A percentile compares a stretch with the other conserved stretches of the same genome.
Evolutionary conservation across 2,329 filamentous ascomycete genomes (phyloP).

Genomic region (Shiraia bambusicola): DNA sequence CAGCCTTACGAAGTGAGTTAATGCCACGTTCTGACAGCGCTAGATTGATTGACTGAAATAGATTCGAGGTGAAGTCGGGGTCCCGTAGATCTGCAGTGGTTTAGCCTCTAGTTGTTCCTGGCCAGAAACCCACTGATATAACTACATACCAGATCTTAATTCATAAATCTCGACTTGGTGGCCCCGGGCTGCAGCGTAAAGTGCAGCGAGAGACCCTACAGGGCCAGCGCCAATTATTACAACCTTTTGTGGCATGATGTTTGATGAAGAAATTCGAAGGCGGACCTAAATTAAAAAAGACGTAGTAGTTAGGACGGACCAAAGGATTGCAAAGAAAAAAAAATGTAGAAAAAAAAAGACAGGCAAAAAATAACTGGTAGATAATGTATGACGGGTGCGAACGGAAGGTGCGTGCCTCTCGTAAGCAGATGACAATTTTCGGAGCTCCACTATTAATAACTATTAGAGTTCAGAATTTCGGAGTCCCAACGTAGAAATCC

Average conservation of each 20-base stretch:
- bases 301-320: background rate
- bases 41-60: conserved; percentile 97
- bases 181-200: conserved; percentile 88
- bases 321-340: conserved; percentile 1
- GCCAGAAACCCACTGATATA: no score
- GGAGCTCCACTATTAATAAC: no score
- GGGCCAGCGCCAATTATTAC: conserved; percentile 90
- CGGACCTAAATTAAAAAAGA: no score
- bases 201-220: conserved; percentile 84
- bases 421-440: no score
- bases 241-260: conserved; percentile 60
- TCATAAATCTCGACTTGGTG: conserved; percentile 94
- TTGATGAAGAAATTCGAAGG: conserved; percentile 2
- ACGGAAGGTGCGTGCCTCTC: conserved; percentile 19
- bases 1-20: conserved; percentile 75
- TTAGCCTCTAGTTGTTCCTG: conserved; percentile 4
- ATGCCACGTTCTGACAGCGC: conserved; percentile 93
- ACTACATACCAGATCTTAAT: conserved; percentile 74
- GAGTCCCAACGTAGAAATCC: no score
- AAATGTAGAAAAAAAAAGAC: background rate
- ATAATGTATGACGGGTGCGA: conserved; percentile 20
- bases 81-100: conserved; percentile 75
- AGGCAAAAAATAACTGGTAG: conserved; percentile 8
- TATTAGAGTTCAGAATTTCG: no score
- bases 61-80: conserved; percentile 81